Evolutionary conservation across 2,329 filamentous ascomycete species (phyloP), one percentile per base, ranked within the genome.

Genomic region (Fusarium sp.): DNA sequence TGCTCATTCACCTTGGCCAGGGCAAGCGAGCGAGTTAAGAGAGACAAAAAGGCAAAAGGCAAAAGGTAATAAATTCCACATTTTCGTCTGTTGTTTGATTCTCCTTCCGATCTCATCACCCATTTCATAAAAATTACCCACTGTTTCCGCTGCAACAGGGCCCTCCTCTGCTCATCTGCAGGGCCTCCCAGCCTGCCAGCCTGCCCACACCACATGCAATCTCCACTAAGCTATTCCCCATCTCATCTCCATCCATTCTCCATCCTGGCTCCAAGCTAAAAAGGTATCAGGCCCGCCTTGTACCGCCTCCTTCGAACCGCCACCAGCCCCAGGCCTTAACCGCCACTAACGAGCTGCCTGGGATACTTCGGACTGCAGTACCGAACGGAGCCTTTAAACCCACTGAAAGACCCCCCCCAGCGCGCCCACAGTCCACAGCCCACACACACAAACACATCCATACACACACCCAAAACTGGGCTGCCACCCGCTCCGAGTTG

Each of bases 401-500:
- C 54, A 45, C 59, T 68, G 41, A 22, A 56, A 4, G 14, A 1
- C 32, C 32, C 32, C 32, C 51, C 53, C 41, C 61, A 55, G 65
- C 52, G 41, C 47, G 33, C 26, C 26, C 26, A 9, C 10, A 28
- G 26, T 7, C 24, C 26, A 28, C 22, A 22, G 22, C 22, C 22
- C 22, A 22, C 22, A 22, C 26, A 28, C 28, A 30, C 28, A 30
- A 9, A 30, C 28, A 30, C 28, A 30, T 10, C 7, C 28, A 11
- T 13, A 30, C 70, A 61, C 62, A 62, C 58, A 60, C 66, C 61
- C 53, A 60, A 70, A 70, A 70, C 65, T 70, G 56, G 60, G 68
- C 70, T 72, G 65, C 71, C 70, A 74, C 71, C 70, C 67, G 70
- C 63, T 56, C 51, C 71, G 52, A 64, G 68, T 62, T 72, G 62